Base-by-base conservation (phyloP, 2,329 filamentous ascomycete species). In the Aureobasidium sp. region DNA sequence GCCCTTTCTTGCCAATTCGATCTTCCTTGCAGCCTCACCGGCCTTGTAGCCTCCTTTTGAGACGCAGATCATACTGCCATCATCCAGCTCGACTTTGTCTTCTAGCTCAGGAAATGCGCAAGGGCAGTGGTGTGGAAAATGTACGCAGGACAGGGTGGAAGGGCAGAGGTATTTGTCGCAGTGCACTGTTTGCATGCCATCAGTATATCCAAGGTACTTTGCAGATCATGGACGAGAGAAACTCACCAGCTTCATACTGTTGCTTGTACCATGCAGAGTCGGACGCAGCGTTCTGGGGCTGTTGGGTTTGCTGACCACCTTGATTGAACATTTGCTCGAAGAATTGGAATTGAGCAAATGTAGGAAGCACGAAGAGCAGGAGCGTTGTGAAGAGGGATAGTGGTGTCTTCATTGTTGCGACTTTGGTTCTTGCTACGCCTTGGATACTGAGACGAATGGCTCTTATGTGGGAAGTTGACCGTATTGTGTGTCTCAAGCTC, bases 271-370 rank as follows among this genome's bases (percentile, higher is more conserved):
- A 88, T 27, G 80, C 78, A 15, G 90, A 88, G 76, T 97, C 93
- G 70, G 90, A 95, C 2, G 90, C 84, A 32, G 89, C 90, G 73
- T 97, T 94, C 70, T 90, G 87, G 29, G 84, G 84, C 67, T 87
- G 81, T 46, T 81, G 79, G 76, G 67, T 85, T 53, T 68, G 82
- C 62, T 84, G 79, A 13, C 80, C 77, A 64, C 81, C 80, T 67
- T 84, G 84, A 68, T 85, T 83, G 74, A 99, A 97, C 90, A 97
- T 96, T 70, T 97, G 91, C 74, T 97, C 92, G 77, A 97, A 99
- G 83, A 99, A 96, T 72, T 90, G 88, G 75, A 97, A 97, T 77
- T 97, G 93, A 12, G 90, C 90, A 62, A 82, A 78, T 4, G 81
- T 85, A 17, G 78, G 69, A 36, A 84, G 75, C 65, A 84, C 77